phyloP scores from a whole-genome alignment of 1,284 basidiomycete genomes.

The Cronartium quercuum region DNA sequence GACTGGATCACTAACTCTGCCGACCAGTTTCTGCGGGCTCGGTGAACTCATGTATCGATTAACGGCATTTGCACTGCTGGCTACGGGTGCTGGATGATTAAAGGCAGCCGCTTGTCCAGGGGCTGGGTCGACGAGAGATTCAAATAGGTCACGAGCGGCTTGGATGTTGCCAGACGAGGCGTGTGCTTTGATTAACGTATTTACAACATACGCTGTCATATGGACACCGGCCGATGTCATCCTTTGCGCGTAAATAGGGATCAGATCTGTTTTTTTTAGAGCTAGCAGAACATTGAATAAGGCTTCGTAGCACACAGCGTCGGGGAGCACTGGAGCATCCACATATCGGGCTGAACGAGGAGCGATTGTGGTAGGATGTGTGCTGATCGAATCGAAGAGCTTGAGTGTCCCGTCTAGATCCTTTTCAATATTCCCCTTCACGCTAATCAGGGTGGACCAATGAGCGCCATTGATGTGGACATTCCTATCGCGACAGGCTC shows the following conservation, averaged over 20 bases:
- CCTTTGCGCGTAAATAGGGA: slow-evolving; percentile 62
- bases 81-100: slow-evolving; percentile 47
- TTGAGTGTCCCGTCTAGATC: slow-evolving; percentile 70
- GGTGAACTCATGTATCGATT: slow-evolving; percentile 17
- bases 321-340: slow-evolving; percentile 54
- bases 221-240: slow-evolving; percentile 65
- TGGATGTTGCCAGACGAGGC: slow-evolving; percentile 66
- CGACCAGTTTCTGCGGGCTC: slow-evolving; percentile 41
- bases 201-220: slow-evolving; percentile 93
- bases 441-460: slow-evolving; percentile 86
- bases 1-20: slow-evolving; percentile 58
- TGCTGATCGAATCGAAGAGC: slow-evolving; percentile 68
- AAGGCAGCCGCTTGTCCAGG: slow-evolving; percentile 50
- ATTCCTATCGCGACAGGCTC: slow-evolving; percentile 55
- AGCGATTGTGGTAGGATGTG: slow-evolving; percentile 8
- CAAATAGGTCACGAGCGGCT: slow-evolving; percentile 70
- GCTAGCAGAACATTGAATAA: slow-evolving; percentile 80
- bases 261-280: slow-evolving; percentile 70
- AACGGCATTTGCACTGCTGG: not conserved
- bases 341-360: slow-evolving; percentile 34
- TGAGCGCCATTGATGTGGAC: slow-evolving; percentile 73
- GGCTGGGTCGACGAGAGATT: slow-evolving; percentile 69
- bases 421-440: slow-evolving; percentile 73
- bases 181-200: slow-evolving; percentile 83
- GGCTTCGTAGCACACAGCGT: slow-evolving; percentile 85